Conservation (phyloP, 352 stramenopile genomes). For the Hyaloperonospora arabidopsidis region DNA sequence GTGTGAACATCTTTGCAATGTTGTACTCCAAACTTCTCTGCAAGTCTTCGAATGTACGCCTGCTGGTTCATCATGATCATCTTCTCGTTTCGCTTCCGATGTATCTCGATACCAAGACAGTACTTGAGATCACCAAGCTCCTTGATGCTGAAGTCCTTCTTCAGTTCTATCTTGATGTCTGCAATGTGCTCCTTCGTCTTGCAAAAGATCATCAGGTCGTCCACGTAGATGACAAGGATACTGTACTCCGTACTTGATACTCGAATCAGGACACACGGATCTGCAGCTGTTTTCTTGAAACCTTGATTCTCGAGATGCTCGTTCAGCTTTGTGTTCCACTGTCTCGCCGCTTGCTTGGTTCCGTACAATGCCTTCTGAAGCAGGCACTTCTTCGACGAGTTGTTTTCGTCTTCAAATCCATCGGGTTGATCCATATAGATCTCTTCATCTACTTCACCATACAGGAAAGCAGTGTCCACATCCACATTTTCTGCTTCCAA, state of each 20-base stretch:
- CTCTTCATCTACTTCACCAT: no score
- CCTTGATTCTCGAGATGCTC: no score
- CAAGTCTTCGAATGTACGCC: slow-evolving; percentile 1
- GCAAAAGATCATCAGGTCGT: no score
- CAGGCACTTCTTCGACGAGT: not conserved
- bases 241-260: no score
- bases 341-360: not conserved
- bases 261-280: no score
- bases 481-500: not conserved
- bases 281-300: not conserved
- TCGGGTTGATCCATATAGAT: not conserved
- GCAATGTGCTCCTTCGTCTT: no score
- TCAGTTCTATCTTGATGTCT: no score
- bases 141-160: not conserved
- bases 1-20: slow-evolving; percentile 3
- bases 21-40: slow-evolving; percentile 1
- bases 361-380: not conserved
- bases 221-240: no score
- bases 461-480: not conserved
- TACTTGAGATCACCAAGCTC: not conserved
- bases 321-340: no score
- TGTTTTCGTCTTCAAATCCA: not conserved
- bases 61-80: not conserved
- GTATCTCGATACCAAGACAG: not conserved
- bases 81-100: not conserved